Conservation (phyloP, 192 early-diverging fungal genomes). For the Fimicolochytrium jonesii region DNA sequence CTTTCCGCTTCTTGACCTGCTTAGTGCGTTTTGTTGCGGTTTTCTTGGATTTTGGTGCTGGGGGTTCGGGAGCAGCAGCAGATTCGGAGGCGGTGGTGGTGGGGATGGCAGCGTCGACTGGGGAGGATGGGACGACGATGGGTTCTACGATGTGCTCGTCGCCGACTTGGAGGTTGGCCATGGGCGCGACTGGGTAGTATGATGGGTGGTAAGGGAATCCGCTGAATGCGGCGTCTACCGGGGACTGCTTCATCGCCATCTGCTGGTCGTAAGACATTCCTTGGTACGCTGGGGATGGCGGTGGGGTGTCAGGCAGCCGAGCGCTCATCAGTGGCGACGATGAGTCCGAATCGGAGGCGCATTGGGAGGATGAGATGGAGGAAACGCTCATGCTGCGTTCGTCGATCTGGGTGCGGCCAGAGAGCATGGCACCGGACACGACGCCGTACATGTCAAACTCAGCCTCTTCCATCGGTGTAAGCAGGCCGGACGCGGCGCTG, state of each 20-base stretch:
- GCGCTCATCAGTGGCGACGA: conserved; percentile 6
- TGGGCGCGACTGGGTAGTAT: background rate
- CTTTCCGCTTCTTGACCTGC: background rate
- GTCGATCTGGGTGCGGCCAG: too few species aligned
- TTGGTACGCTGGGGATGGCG: too few species aligned
- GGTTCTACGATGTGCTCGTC: background rate
- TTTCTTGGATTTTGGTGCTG: background rate
- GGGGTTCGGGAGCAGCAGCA: background rate
- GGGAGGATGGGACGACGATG: too few species aligned
- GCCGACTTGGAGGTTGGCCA: background rate
- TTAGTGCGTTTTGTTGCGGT: background rate
- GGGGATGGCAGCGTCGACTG: background rate
- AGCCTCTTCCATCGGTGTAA: too few species aligned
- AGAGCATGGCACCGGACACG: too few species aligned
- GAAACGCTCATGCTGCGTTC: conserved; percentile 15
- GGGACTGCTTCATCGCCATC: too few species aligned
- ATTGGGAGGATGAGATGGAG: conserved; percentile 7
- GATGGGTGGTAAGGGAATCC: too few species aligned
- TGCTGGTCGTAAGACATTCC: too few species aligned
- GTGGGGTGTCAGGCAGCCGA: conserved; percentile 5
- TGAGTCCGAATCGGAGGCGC: conserved; percentile 1
- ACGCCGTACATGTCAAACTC: too few species aligned
- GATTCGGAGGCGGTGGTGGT: background rate
- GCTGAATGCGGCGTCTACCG: too few species aligned
- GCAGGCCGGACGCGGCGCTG: too few species aligned